Evolutionary conservation across 257 asterid species (phyloP).

Genomic region (Gardenia jasminoides): DNA sequence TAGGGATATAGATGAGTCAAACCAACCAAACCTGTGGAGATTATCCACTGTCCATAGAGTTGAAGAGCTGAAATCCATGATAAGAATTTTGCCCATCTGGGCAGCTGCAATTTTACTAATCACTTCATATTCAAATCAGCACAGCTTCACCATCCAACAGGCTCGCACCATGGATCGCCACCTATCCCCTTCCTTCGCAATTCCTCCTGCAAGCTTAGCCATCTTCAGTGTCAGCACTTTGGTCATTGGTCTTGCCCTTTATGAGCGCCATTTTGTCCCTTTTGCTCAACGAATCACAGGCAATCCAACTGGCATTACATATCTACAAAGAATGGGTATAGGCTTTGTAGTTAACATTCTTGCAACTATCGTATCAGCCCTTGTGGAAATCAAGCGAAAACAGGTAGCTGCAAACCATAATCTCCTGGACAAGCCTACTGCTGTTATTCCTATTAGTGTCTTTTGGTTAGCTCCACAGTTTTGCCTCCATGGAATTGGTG

Average conservation of each 20-base stretch:
- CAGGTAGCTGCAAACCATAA: constrained; percentile 39
- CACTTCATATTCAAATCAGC: constrained; percentile 58
- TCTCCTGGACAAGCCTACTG: constrained; percentile 50
- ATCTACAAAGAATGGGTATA: constrained; percentile 76
- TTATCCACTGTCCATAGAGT: constrained; percentile 75
- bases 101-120: constrained; percentile 60
- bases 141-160: constrained; percentile 66
- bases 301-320: constrained; percentile 58
- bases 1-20: constrained; percentile 33
- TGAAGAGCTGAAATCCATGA: constrained; percentile 71
- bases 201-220: constrained; percentile 75
- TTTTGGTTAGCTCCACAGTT: constrained; percentile 81
- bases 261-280: constrained; percentile 75
- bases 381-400: constrained; percentile 66
- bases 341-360: constrained; percentile 53
- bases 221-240: constrained; percentile 63
- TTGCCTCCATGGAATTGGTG: constrained; percentile 62
- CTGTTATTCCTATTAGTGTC: constrained; percentile 60
- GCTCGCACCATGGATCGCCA: constrained; percentile 72
- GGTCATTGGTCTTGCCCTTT: constrained; percentile 43
- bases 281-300: constrained; percentile 43
- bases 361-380: constrained; percentile 51
- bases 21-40: constrained; percentile 62
- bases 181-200: constrained; percentile 48
- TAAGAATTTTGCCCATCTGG: constrained; percentile 74